Base-by-base conservation (phyloP, 139 green algal species). In the Edaphochlamys debaryana region DNA sequence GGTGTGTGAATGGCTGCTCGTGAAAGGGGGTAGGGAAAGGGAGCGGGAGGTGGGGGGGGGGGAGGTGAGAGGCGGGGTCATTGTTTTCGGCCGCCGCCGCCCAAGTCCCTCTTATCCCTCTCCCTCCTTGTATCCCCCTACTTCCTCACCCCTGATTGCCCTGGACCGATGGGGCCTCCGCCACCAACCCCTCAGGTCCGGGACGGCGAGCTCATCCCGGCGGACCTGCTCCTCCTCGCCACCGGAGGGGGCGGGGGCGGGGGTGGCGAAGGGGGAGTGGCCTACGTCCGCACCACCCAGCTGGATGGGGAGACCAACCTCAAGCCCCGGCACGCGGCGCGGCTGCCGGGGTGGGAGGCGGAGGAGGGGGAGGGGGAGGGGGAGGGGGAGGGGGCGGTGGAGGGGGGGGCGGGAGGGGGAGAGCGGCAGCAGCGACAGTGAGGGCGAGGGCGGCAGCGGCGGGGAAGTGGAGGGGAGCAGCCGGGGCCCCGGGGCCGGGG, bases 281-380 rank as follows among this genome's bases (percentile, higher is more conserved):
- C 91, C 73, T 98, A 95, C 76, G 89, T 98, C 4, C 93, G 97
- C 78, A 98, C 95, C 32, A 93, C 92, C 30, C 96, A 97, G 79
- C 89, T 98, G 48, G 95, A 98, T 68, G 89, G 93, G 11, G 96
- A 99, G 84, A 98, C 93, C 64, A 99, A 99, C 89, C 92, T 99
- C n/a, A 99, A 99, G 45, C 40, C 69, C 27, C 72, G 72, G 27
- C 72, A 58, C 32, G 54, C 72, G 7, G 72, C 69, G 48, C 72
- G 72, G 34, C 72, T 80, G 48, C 72, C 72, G 23, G 37, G 8
- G 7, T 67, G 71, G 71, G 71, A 67, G 7, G 34, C 52, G 22
- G 34, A 6, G 5, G 64, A 69, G 15, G 20, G 4, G 34, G 36
- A 25, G 13, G 36, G 3, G 13, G 64, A 17, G 4, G 52, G 38